Evolutionary conservation across 2,329 filamentous ascomycete genomes (phyloP).

Genomic region (Pestalotiopsis sp.): DNA sequence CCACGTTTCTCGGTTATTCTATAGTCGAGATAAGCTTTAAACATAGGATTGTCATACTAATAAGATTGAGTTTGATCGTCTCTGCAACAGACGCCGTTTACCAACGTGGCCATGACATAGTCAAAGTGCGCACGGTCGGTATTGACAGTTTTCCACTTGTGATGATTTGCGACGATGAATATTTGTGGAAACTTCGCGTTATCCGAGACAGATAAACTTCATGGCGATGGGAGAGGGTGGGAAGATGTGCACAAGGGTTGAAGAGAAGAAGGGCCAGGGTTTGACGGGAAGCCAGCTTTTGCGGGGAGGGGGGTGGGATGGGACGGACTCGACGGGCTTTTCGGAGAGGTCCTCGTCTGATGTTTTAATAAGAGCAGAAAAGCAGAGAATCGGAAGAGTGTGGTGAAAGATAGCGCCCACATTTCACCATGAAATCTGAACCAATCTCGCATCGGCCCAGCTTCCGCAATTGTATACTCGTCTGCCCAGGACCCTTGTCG

Average conservation of each 20-base stretch:
- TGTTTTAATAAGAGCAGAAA: neutral
- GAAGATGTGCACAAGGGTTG: neutral
- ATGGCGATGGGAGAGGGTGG: neutral
- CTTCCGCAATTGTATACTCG: constrained; percentile 8
- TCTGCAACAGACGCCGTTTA: neutral
- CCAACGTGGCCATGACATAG: neutral
- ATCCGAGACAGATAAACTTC: neutral
- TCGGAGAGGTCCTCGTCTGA: neutral
- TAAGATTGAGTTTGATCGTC: neutral
- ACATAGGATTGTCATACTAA: neutral
- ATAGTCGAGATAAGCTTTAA: neutral
- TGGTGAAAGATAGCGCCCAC: neutral
- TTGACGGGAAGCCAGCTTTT: neutral
- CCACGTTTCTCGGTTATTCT: neutral
- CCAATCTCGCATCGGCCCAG: constrained; percentile 7
- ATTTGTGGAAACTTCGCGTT: neutral
- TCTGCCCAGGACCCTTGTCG: neutral
- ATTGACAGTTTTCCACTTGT: neutral
- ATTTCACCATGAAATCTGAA: no score
- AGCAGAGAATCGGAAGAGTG: neutral
- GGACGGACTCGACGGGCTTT: neutral
- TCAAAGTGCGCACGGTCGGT: neutral
- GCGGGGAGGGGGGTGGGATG: neutral
- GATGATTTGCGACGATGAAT: neutral
- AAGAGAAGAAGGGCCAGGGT: neutral